Evolutionary conservation across 768 basidiomycete species (phyloP).

Genomic region (Favolaschia claudopus): DNA sequence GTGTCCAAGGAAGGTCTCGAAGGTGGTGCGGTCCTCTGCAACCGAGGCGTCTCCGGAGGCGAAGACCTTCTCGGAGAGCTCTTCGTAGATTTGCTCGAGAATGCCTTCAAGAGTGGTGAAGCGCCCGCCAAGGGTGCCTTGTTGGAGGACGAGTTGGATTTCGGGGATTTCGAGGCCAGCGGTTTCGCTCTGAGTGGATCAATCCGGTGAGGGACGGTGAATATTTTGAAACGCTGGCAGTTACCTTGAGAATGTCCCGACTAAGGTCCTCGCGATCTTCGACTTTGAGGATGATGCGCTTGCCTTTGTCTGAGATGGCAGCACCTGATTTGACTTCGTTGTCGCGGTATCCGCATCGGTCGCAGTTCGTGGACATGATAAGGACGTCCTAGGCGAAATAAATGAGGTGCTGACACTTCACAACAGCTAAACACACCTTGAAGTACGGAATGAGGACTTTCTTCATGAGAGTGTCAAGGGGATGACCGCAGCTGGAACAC

Average conservation of each 20-base stretch:
- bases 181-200: constrained; percentile 80
- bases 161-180: constrained; percentile 92
- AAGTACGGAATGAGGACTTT: constrained; percentile 97
- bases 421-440: constrained; percentile 62
- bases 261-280: constrained; percentile 92
- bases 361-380: constrained; percentile 99
- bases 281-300: constrained; percentile 86
- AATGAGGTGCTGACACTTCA: background rate
- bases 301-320: constrained; percentile 89
- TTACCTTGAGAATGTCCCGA: constrained; percentile 94
- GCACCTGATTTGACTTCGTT: constrained; percentile 97
- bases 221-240: constrained; percentile 21
- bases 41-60: constrained; percentile 71
- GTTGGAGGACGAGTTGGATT: constrained; percentile 89
- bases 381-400: constrained; percentile 76
- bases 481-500: constrained; percentile 89
- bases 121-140: constrained; percentile 94
- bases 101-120: constrained; percentile 98
- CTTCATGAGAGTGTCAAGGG: constrained; percentile 92
- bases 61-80: constrained; percentile 89
- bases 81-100: constrained; percentile 92
- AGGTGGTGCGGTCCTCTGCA: constrained; percentile 59
- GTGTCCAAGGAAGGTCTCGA: constrained; percentile 76
- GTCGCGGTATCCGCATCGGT: constrained; percentile 93
- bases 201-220: background rate